Evolutionary conservation across 169 alveolate genomes (phyloP).

Genomic region (Plasmodium sp.): DNA sequence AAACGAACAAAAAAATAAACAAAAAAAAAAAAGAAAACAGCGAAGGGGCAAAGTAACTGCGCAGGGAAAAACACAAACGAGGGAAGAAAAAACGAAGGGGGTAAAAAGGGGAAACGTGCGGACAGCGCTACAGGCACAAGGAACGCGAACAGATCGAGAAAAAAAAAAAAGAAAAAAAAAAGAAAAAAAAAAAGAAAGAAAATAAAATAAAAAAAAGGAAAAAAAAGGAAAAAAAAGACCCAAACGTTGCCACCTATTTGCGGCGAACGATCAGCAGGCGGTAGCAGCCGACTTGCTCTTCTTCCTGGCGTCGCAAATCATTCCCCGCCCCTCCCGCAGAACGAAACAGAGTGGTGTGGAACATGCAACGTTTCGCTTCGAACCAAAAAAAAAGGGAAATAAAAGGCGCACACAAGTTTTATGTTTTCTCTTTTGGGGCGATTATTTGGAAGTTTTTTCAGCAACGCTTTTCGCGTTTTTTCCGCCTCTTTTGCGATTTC

Average conservation of each 20-base stretch:
- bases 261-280: not conserved
- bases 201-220: too few relatives aligned
- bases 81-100: not conserved
- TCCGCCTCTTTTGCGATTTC: not conserved
- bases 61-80: not conserved
- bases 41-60: not conserved
- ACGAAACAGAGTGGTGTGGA: not conserved
- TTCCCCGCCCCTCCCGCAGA: not conserved
- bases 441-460: too few relatives aligned
- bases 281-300: not conserved
- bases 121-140: not conserved
- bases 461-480: not conserved
- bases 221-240: not conserved
- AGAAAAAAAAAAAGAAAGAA: too few relatives aligned
- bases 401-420: not conserved
- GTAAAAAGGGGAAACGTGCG: not conserved
- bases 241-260: not conserved
- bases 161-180: too few relatives aligned
- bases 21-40: not conserved
- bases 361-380: not conserved
- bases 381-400: not conserved
- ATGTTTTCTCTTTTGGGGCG: not conserved
- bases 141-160: not conserved
- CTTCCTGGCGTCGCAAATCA: not conserved
- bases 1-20: not conserved